These are phyloP conservation scores for Torulaspora microellipsoides DNA, from an alignment of 805 yeast species.

Conservation along the genomic window DNA sequence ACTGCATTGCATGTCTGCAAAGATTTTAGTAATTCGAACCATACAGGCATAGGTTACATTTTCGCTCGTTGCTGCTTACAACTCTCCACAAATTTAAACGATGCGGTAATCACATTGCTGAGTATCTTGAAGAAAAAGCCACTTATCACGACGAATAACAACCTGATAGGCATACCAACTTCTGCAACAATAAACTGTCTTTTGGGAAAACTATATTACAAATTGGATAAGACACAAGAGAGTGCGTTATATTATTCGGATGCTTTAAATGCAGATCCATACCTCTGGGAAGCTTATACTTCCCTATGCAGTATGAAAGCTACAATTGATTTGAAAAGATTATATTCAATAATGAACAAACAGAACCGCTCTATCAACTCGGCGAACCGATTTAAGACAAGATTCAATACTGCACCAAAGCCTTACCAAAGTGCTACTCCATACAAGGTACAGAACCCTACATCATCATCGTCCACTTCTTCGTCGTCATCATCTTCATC, in stretches of 20 bases:
- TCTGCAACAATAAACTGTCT: constrained; percentile 62
- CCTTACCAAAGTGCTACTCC: constrained; percentile 11
- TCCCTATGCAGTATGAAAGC: constrained; percentile 70
- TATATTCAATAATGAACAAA: constrained; percentile 14
- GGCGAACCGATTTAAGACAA: constrained; percentile 9
- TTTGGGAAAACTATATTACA: constrained; percentile 62
- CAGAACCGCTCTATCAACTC: constrained; percentile 9
- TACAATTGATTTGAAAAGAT: constrained; percentile 42
- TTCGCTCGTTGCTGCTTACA: constrained; percentile 57
- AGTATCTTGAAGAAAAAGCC: constrained; percentile 7
- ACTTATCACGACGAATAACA: constrained; percentile 5
- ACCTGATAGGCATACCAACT: constrained; percentile 48
- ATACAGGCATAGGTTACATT: constrained; percentile 72
- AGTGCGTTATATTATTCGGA: constrained; percentile 64
- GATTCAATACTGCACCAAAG: constrained; percentile 10
- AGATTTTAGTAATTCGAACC: constrained; percentile 38
- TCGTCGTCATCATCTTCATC: constrained; percentile 8
- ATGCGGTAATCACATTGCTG: constrained; percentile 11
- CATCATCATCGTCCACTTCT: constrained; percentile 12
- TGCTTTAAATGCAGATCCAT: constrained; percentile 72
- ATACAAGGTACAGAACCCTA: constrained; percentile 9
- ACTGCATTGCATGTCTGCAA: constrained; percentile 49
- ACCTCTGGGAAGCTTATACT: constrained; percentile 80
- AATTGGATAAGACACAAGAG: constrained; percentile 55
- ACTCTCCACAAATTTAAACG: constrained; percentile 17